phyloP scores from a whole-genome alignment of 2,329 filamentous ascomycete genomes.

The Alternaria sp. region DNA sequence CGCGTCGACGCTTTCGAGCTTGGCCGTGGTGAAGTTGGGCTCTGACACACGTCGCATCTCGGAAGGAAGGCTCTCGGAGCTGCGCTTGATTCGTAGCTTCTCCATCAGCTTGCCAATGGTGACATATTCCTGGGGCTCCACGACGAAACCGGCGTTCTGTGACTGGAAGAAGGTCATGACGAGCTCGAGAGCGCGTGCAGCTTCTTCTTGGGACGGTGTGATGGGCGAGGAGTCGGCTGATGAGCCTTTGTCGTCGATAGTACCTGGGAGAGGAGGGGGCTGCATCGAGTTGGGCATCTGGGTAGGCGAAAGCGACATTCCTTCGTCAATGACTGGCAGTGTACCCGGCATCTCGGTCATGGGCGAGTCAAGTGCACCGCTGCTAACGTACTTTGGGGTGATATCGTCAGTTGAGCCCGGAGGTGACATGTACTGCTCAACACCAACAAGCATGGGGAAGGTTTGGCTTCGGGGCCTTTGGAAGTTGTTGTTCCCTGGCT shows the following conservation, averaged over 20 bases:
- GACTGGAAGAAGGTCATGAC: constrained; percentile 82
- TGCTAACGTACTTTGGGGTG: constrained; percentile 60
- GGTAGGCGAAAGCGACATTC: constrained; percentile 46
- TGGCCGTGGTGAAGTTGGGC: constrained; percentile 37
- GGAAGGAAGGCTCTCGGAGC: constrained; percentile 40
- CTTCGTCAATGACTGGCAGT: constrained; percentile 51
- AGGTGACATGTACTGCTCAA: constrained; percentile 65
- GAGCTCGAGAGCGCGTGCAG: constrained; percentile 78
- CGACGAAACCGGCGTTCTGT: constrained; percentile 70
- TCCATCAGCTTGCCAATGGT: constrained; percentile 83
- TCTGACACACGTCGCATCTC: constrained; percentile 47
- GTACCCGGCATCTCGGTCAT: constrained; percentile 54
- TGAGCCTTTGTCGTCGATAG: constrained; percentile 29
- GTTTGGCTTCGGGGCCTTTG: constrained; percentile 87
- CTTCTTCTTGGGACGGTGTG: constrained; percentile 82
- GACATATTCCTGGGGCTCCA: constrained; percentile 79
- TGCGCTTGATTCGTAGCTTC: constrained; percentile 75
- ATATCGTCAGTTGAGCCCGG: constrained; percentile 59
- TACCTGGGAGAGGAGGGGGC: constrained; percentile 54
- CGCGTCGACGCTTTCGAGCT: constrained; percentile 40
- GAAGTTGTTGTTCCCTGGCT: constrained; percentile 61
- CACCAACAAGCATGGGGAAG: constrained; percentile 72
- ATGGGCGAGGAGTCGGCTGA: constrained; percentile 55
- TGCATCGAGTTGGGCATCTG: constrained; percentile 53
- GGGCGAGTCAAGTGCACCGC: constrained; percentile 59